Base-by-base conservation (phyloP, 2,329 filamentous ascomycete species). In the Orbilia blumenaviensis region DNA sequence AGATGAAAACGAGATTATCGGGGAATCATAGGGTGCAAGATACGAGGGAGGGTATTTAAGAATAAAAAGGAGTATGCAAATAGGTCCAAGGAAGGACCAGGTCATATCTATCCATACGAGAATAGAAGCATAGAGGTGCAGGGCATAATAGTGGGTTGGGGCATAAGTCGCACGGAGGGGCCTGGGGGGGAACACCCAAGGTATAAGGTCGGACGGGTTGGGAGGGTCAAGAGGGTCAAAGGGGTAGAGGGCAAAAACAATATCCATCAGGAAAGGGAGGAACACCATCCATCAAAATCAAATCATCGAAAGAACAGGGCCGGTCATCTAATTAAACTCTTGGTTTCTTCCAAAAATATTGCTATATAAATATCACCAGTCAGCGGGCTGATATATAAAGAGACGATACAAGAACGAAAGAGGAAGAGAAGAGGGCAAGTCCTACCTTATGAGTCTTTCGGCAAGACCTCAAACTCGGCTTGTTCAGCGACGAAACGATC, bases 361-460 rank as follows among this genome's bases (percentile, higher is more conserved):
- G 89, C 89, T 91, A 78, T 16, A 23, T 62, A 12, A 21, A 3
- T 10, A 34, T 34, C 29, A 58, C 61, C 27, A 58, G 58, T n/a
- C 12, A 62, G 66, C 21, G 34, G 41, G n/a, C 7, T 18, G 66
- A 58, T 23, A 66, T 32, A 32, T 2, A 34, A 3, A 34, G 3
- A 34, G 5, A 42, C 62, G 60, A 23, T 18, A 44, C n/a, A 73
- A 52, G 36, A 38, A 34, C 32, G 50, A 58, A 32, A 27, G 27
- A 18, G n/a, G 41, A 14, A 23, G 23, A 27, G 42, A n/a, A 23
- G n/a, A n/a, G n/a, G n/a, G n/a, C n/a, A n/a, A n/a, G n/a, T 18
- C 61, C 81, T 87, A 98, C 94, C 92, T 98, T 98, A 84, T 99
- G 95, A 82, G 95, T 92, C 85, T 97, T 98, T 81, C 95, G 88